phyloP scores from a whole-genome alignment of 2,329 filamentous ascomycete genomes.

The Aspergillus amoenus region DNA sequence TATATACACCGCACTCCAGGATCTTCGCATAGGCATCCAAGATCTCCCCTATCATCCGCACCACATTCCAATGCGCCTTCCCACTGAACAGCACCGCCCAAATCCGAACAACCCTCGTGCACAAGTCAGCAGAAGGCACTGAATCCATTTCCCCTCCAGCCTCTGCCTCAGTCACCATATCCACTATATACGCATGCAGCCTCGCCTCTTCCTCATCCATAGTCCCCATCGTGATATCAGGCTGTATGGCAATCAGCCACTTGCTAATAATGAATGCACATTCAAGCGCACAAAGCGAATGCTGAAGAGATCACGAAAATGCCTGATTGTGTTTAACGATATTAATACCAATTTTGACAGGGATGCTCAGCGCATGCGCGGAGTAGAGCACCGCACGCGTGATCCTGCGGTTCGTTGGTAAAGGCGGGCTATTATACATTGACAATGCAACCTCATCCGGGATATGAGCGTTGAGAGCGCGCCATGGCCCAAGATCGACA shows the following conservation, averaged over 20 bases:
- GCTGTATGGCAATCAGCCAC: slow-evolving; percentile 24
- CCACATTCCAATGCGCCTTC: neutral
- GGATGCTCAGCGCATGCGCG: slow-evolving; percentile 14
- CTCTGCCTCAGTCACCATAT: neutral
- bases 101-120: neutral
- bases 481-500: slow-evolving; percentile 4
- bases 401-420: neutral
- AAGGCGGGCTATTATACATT: neutral
- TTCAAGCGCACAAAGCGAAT: slow-evolving; percentile 22
- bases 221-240: too few relatives aligned
- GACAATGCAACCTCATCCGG: neutral
- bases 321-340: slow-evolving; percentile 14
- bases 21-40: neutral
- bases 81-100: neutral
- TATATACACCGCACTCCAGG: too few relatives aligned
- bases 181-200: neutral
- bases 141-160: too few relatives aligned
- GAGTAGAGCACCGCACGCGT: slow-evolving; percentile 9
- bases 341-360: slow-evolving; percentile 10
- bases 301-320: slow-evolving; percentile 19
- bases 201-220: neutral
- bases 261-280: slow-evolving; percentile 35
- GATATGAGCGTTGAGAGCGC: slow-evolving; percentile 1
- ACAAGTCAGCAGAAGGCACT: neutral
- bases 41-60: neutral